Base-by-base conservation (phyloP, 768 basidiomycete species). In the Nidularia sp. region DNA sequence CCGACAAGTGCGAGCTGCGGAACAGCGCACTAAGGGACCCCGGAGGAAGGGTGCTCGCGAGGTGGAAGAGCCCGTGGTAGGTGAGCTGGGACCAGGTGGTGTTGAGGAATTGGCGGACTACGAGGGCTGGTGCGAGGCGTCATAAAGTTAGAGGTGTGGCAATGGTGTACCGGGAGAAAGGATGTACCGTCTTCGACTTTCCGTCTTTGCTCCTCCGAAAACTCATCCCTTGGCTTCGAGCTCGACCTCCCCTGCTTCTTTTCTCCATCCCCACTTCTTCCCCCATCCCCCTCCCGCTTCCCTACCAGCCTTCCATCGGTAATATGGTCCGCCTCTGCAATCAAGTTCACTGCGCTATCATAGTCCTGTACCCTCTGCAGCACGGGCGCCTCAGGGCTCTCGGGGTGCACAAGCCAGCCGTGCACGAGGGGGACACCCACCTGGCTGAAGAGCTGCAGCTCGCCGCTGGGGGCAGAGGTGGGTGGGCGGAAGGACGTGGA, bases 1-100 rank as follows among this genome's bases (percentile, higher is more conserved):
- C 93, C 0, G 88, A 86, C 10, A 97, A 82, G 63, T 96, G 94
- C 0, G 91, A 93, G 67, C 84, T 92, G 49, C 94, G 84, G 76
- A 94, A 96, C 55, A 95, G 81, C 0, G 93, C 93, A n/a, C 88
- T 86, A n/a, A 79, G 74, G 0, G 72, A 61, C 43, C 75, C 72
- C 0, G 77, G 67, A 9, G 70, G 64, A 50, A 94, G 80, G 1
- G 81, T 73, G 2, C 81, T 77, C 0, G 87, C 85, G 47, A 95
- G 83, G 34, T 85, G 79, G 66, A 94, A 93, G 34, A 95, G 77
- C 0, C 93, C 93, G 50, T 91, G 79, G 60, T 95, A 95, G 0
- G 93, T 95, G 51, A 96, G 66, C 61, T 97, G 94, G 2, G 90
- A 91, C 54, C 81, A 77, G 0, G 88, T 86, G 13, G 69, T 69